A percentile compares a stretch with the other conserved stretches of the same genome.
phyloP scores from a whole-genome alignment of 495 filamentous ascomycete species.

The Lasiosphaeria miniovina region DNA sequence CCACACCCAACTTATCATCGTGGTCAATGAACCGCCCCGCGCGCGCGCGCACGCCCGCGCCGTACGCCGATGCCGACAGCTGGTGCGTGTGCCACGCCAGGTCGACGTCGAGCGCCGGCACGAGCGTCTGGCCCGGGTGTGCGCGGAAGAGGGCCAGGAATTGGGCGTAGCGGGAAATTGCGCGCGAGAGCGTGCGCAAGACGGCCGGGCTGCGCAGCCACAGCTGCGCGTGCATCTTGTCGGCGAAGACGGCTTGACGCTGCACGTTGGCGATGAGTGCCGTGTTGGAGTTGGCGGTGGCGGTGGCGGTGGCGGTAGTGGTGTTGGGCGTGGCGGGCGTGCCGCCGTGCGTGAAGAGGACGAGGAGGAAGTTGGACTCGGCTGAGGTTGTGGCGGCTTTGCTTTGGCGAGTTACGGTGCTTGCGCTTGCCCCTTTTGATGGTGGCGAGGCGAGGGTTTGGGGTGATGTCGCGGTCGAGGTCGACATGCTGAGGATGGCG shows the following conservation, averaged over 20 bases:
- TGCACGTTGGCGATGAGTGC: constrained; percentile 46
- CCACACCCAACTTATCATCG: constrained; percentile 18
- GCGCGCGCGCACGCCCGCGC: constrained; percentile 38
- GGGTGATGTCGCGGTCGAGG: too few relatives aligned
- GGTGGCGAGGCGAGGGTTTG: too few relatives aligned
- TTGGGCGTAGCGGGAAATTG: constrained; percentile 24
- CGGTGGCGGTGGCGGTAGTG: not conserved
- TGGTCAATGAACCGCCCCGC: constrained; percentile 17
- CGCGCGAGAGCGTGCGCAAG: not conserved
- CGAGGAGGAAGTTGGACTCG: too few relatives aligned
- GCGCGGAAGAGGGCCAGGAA: constrained; percentile 31
- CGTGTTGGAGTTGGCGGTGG: not conserved
- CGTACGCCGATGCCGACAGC: constrained; percentile 56
- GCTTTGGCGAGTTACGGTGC: too few relatives aligned
- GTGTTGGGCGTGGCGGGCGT: not conserved
- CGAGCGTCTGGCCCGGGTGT: constrained; percentile 50
- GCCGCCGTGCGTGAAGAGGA: not conserved
- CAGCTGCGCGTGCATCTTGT: constrained; percentile 63
- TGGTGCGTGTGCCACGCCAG: constrained; percentile 64
- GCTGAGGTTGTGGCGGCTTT: too few relatives aligned
- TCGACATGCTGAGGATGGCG: not conserved
- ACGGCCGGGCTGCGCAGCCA: constrained; percentile 18
- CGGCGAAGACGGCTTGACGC: constrained; percentile 39
- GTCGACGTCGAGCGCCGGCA: constrained; percentile 74
- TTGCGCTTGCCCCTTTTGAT: too few relatives aligned